A percentile compares a stretch with the other conserved stretches of the same genome.
Conservation (phyloP, 1,139 yeast genomes). For the Geotrichum carabidarum region DNA sequence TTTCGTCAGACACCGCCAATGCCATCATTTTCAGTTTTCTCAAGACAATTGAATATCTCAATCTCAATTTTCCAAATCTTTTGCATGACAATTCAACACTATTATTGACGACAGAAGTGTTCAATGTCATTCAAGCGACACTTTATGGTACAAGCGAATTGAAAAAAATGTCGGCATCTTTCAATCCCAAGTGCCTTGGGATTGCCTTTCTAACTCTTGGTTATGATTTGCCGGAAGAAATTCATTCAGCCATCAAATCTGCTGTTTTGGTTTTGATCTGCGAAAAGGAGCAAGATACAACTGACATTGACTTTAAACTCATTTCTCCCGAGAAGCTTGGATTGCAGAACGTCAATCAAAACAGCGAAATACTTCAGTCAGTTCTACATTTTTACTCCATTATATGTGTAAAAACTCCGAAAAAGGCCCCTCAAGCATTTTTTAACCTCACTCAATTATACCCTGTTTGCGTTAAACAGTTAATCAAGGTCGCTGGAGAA, state of each 20-base stretch:
- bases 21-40: slow-evolving; percentile 7
- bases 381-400: slow-evolving; percentile 9
- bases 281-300: slow-evolving; percentile 5
- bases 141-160: slow-evolving; percentile 16
- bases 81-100: not conserved
- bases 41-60: not conserved
- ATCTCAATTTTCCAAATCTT: not conserved
- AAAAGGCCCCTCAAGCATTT: slow-evolving; percentile 14
- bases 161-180: slow-evolving; percentile 12
- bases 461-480: slow-evolving; percentile 6
- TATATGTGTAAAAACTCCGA: slow-evolving; percentile 3
- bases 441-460: slow-evolving; percentile 8
- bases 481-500: slow-evolving; percentile 10
- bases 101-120: slow-evolving; percentile 3
- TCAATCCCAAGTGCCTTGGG: slow-evolving; percentile 13
- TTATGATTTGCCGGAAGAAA: slow-evolving; percentile 7
- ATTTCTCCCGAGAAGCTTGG: not conserved
- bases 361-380: not conserved
- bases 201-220: slow-evolving; percentile 16
- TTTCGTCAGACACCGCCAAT: slow-evolving; percentile 13
- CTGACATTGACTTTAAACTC: not conserved
- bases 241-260: slow-evolving; percentile 3
- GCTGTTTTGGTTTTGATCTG: not conserved
- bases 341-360: not conserved
- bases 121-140: slow-evolving; percentile 11